Conservation (phyloP, 179 eudicot species). For the Beta lomatogona region DNA sequence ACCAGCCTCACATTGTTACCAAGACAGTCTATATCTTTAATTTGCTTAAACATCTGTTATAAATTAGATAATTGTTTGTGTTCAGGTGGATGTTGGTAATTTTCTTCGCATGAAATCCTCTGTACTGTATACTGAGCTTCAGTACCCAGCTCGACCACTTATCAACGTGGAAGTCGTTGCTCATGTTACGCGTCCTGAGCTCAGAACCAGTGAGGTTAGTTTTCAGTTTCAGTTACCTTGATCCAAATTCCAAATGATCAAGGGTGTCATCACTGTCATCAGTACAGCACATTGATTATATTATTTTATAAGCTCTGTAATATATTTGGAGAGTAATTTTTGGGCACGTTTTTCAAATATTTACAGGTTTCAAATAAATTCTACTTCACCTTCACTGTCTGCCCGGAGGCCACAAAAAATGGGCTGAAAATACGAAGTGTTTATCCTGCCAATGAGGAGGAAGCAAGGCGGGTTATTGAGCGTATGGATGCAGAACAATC, state of each 20-base stretch:
- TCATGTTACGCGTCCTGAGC: conserved; percentile 94
- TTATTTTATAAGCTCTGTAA: not conserved
- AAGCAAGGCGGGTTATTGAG: conserved; percentile 72
- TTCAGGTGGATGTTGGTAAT: conserved; percentile 97
- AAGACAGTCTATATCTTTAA: not conserved
- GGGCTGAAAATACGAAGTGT: conserved; percentile 77
- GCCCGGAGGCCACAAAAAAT: conserved; percentile 55
- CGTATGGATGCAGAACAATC: conserved; percentile 72
- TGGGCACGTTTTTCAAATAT: not conserved
- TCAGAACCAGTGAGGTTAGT: conserved; percentile 87
- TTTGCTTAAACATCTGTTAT: not conserved
- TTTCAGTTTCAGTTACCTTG: not conserved
- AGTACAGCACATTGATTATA: not conserved
- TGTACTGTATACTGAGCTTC: conserved; percentile 74
- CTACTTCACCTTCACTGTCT: conserved; percentile 85
- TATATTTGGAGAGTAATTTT: not conserved
- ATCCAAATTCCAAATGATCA: not conserved
- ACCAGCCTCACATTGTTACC: not conserved
- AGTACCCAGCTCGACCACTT: conserved; percentile 68
- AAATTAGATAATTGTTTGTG: not conserved
- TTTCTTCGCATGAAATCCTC: conserved; percentile 88
- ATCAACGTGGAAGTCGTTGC: conserved; percentile 94
- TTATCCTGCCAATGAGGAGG: conserved; percentile 89
- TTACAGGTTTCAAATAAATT: conserved; percentile 81
- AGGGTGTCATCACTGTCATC: no score